These are phyloP conservation scores for Boletus sp. DNA, from an alignment of 1,284 basidiomycete genomes.

Conservation along the genomic window DNA sequence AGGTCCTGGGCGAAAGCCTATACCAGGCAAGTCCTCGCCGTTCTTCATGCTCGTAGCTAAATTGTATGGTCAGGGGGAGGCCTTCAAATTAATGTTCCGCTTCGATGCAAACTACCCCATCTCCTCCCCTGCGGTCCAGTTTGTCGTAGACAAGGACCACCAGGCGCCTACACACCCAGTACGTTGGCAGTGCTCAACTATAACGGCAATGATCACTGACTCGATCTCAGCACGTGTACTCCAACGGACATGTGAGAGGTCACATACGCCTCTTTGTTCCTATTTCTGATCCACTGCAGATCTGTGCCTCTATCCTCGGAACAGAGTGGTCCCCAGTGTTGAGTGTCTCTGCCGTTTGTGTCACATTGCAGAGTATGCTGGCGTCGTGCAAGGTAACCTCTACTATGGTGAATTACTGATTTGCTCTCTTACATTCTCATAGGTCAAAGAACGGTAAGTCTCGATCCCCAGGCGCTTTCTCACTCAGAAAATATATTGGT, in stretches of 20 bases:
- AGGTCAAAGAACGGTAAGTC: conserved; percentile 76
- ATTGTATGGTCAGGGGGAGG: conserved; percentile 59
- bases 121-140: conserved; percentile 81
- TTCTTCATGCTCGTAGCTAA: conserved; percentile 12
- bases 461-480: neutral
- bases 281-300: conserved; percentile 46
- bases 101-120: conserved; percentile 81
- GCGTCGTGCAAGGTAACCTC: conserved; percentile 77
- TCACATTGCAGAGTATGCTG: conserved; percentile 86
- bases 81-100: conserved; percentile 74
- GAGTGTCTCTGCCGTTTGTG: conserved; percentile 75
- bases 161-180: conserved; percentile 77
- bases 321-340: conserved; percentile 87
- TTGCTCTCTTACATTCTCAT: conserved; percentile 16
- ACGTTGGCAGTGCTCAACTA: conserved; percentile 34
- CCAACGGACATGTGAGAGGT: conserved; percentile 75
- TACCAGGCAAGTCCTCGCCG: conserved; percentile 55
- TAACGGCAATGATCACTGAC: conserved; percentile 18
- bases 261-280: conserved; percentile 1
- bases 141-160: conserved; percentile 64
- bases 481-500: conserved; percentile 11
- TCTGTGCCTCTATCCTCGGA: conserved; percentile 84
- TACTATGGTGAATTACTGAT: neutral
- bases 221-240: conserved; percentile 71
- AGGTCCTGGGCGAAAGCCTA: conserved; percentile 77